Percentiles rank a stretch among this genome's conserved stretches.
These are phyloP conservation scores for Porodaedalea pini DNA, from an alignment of 1,284 basidiomycete species.

Conservation along the genomic window DNA sequence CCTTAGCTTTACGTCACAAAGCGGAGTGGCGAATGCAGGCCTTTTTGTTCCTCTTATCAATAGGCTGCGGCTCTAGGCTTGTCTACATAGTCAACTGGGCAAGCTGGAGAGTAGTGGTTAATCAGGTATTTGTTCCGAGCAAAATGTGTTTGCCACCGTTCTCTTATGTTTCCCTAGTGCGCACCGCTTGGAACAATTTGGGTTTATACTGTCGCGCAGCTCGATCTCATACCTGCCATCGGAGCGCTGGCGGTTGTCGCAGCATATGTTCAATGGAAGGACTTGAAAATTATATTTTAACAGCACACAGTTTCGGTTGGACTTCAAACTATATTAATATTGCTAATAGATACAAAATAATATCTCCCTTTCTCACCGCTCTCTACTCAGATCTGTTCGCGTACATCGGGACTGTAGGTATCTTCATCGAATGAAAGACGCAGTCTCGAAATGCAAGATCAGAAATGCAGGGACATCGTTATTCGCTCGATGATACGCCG, in stretches of 20 bases:
- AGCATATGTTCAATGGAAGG: constrained; percentile 57
- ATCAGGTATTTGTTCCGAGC: constrained; percentile 49
- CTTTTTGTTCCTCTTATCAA: constrained; percentile 53
- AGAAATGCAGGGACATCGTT: constrained; percentile 21
- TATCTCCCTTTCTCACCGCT: background rate
- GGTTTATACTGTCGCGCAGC: constrained; percentile 67
- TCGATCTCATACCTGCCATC: constrained; percentile 60
- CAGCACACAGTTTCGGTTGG: constrained; percentile 12
- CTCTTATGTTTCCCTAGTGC: constrained; percentile 39
- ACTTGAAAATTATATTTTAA: constrained; percentile 44
- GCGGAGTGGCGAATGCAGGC: constrained; percentile 47
- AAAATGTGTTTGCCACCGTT: constrained; percentile 13
- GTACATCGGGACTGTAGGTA: background rate
- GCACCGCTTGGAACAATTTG: constrained; percentile 73
- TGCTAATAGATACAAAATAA: background rate
- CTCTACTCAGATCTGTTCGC: background rate
- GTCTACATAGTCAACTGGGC: constrained; percentile 67
- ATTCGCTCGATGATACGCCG: constrained; percentile 81
- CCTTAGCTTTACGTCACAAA: constrained; percentile 63
- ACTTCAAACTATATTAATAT: background rate
- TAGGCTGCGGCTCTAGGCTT: constrained; percentile 57
- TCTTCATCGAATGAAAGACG: background rate
- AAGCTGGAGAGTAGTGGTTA: constrained; percentile 65
- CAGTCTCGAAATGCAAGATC: background rate
- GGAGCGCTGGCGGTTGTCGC: constrained; percentile 51